Conservation (phyloP, 2,329 filamentous ascomycete genomes). For the Pezicula neosporulosa region DNA sequence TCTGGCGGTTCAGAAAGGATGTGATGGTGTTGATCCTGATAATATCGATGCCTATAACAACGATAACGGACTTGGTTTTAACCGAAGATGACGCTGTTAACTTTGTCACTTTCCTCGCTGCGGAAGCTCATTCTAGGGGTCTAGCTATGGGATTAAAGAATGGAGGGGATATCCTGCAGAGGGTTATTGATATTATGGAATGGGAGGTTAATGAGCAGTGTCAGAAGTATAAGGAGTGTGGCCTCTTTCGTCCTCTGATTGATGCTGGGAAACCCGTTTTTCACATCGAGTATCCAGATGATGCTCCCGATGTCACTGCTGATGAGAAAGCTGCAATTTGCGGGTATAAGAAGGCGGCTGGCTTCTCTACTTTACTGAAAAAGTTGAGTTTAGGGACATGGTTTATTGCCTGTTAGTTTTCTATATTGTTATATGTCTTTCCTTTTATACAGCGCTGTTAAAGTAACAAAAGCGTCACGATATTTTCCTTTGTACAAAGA, state of each 20-base stretch:
- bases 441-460: no score
- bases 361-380: slow-evolving; percentile 3
- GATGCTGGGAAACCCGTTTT: slow-evolving; percentile 63
- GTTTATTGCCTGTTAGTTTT: neutral
- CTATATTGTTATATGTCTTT: no score
- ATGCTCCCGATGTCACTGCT: slow-evolving; percentile 20
- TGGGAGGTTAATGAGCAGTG: slow-evolving; percentile 71
- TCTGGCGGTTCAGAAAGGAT: slow-evolving; percentile 56
- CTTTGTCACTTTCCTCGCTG: slow-evolving; percentile 57
- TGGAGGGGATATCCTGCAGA: slow-evolving; percentile 52
- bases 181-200: slow-evolving; percentile 46
- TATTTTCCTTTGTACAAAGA: no score
- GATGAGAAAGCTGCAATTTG: neutral
- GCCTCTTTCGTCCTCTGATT: slow-evolving; percentile 53
- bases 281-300: slow-evolving; percentile 65
- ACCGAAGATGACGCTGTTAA: slow-evolving; percentile 51
- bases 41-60: slow-evolving; percentile 62
- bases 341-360: neutral
- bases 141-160: slow-evolving; percentile 68
- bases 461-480: no score
- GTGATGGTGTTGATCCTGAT: slow-evolving; percentile 65
- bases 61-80: slow-evolving; percentile 57
- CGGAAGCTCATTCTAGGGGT: slow-evolving; percentile 46
- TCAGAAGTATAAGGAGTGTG: slow-evolving; percentile 55
- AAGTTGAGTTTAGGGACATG: neutral